phyloP scores from a whole-genome alignment of 805 yeast genomes.

The Candida ortonii region DNA sequence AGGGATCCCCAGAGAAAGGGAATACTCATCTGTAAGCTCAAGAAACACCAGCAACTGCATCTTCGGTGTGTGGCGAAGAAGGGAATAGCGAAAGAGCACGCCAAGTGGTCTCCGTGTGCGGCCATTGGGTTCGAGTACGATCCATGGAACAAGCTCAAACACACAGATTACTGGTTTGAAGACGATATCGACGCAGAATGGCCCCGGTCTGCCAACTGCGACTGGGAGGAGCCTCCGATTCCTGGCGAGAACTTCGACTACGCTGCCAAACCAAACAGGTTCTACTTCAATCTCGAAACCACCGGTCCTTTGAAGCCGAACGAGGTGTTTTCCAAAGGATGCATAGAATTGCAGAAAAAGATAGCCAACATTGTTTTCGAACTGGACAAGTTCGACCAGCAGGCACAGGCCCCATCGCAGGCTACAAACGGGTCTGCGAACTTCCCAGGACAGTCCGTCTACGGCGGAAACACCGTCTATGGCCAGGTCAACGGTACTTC shows the following conservation, averaged over 20 bases:
- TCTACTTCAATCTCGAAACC: slow-evolving; percentile 88
- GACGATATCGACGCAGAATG: slow-evolving; percentile 85
- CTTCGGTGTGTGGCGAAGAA: slow-evolving; percentile 94
- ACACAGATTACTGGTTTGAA: slow-evolving; percentile 96
- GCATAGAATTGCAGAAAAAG: slow-evolving; percentile 82
- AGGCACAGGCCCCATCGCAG: slow-evolving; percentile 27
- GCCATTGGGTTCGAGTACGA: slow-evolving; percentile 97
- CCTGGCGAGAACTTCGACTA: slow-evolving; percentile 86
- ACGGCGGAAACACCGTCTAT: slow-evolving; percentile 31
- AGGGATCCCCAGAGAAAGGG: slow-evolving; percentile 77
- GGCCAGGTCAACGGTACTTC: slow-evolving; percentile 21
- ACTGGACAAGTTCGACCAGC: slow-evolving; percentile 44
- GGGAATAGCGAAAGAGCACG: slow-evolving; percentile 96
- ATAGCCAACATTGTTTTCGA: slow-evolving; percentile 84
- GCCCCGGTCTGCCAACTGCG: slow-evolving; percentile 87
- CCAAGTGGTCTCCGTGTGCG: slow-evolving; percentile 96
- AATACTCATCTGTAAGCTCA: slow-evolving; percentile 83
- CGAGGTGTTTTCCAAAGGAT: slow-evolving; percentile 82
- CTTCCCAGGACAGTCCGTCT: slow-evolving; percentile 21
- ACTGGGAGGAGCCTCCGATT: slow-evolving; percentile 93
- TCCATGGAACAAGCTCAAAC: slow-evolving; percentile 97
- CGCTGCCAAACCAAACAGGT: slow-evolving; percentile 74
- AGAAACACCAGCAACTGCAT: slow-evolving; percentile 88
- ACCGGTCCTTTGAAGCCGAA: slow-evolving; percentile 87
- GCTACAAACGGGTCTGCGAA: slow-evolving; percentile 24